Conservation (phyloP, 2,329 filamentous ascomycete species). For the Acrodontium crateriforme region DNA sequence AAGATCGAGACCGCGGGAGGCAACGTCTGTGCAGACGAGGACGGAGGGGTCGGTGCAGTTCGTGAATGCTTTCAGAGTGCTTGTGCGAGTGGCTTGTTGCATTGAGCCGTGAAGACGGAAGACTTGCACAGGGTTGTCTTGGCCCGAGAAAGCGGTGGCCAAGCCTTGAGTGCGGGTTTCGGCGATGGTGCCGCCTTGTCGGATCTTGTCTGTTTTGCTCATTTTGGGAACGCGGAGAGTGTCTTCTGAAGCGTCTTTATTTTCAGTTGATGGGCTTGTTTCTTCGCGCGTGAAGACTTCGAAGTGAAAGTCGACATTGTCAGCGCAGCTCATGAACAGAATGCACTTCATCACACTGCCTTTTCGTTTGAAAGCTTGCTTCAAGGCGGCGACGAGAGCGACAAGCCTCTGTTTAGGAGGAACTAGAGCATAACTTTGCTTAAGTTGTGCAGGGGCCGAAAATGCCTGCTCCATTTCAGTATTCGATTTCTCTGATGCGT, state of each 20-base stretch:
- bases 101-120: constrained; percentile 88
- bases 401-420: constrained; percentile 85
- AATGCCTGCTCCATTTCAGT: constrained; percentile 43
- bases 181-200: constrained; percentile 27
- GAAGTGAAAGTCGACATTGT: constrained; percentile 94
- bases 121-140: constrained; percentile 63
- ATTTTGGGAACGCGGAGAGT: constrained; percentile 8
- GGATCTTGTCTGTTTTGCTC: constrained; percentile 27
- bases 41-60: constrained; percentile 61
- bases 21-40: constrained; percentile 87
- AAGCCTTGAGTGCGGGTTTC: constrained; percentile 39
- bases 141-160: constrained; percentile 29
- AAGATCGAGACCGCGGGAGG: constrained; percentile 86
- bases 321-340: constrained; percentile 90
- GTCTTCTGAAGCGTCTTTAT: constrained; percentile 11
- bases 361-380: constrained; percentile 73
- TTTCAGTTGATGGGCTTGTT: constrained; percentile 23
- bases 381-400: constrained; percentile 69
- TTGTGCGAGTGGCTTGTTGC: constrained; percentile 72
- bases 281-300: constrained; percentile 52
- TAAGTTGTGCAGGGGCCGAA: constrained; percentile 79
- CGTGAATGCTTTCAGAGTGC: constrained; percentile 70
- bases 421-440: constrained; percentile 78
- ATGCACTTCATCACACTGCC: constrained; percentile 95
- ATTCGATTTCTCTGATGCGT: constrained; percentile 37